Base-by-base conservation (phyloP, 139 green algal genomes). In the Chlorella sp. region DNA sequence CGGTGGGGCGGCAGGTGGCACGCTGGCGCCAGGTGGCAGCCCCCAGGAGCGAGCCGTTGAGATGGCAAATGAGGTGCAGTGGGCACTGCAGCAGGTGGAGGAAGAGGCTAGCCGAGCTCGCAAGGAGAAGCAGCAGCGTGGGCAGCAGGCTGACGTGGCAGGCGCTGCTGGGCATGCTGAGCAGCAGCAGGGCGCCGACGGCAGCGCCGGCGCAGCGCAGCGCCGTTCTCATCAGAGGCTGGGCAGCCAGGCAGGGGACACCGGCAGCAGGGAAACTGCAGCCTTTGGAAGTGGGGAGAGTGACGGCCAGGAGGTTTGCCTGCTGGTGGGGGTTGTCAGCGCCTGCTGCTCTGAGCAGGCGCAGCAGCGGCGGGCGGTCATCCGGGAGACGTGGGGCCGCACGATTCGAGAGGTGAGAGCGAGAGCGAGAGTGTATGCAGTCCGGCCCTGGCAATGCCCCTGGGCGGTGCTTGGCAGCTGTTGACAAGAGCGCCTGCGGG, bases 271-370 rank as follows among this genome's bases (percentile, higher is more conserved):
- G 28, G 26, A n/a, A 2, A 32, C 14, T 37, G 24, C 64, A 1
- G 42, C 80, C 71, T 18, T 12, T 69, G 60, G 40, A 48, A 36
- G 15, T 57, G 34, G 60, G 36, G 4, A 30, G 61, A 42, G 3
- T 77, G 79, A 21, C 4, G 24, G 21, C 34, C 48, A 28, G 26
- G 34, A 42, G 39, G 18, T 84, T 1, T 79, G 68, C 9, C n/a
- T 94, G 64, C 71, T 94, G 48, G 64, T 94, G 28, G 91, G n/a
- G 0, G 75, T 94, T n/a, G 81, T 71, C 64, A 88, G 57, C 61
- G 68, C 86, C 40, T 94, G 90, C 87, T 94, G 92, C 77, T 88
- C 64, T 19, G 30, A 36, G 0, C 37, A 32, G 60, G 71, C 89
- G 3, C 39, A 28, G 18, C 9, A 57, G 28, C 81, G 91, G 34